Evolutionary conservation across 768 basidiomycete species (phyloP).

Genomic region (Xanthoconium stramineum): DNA sequence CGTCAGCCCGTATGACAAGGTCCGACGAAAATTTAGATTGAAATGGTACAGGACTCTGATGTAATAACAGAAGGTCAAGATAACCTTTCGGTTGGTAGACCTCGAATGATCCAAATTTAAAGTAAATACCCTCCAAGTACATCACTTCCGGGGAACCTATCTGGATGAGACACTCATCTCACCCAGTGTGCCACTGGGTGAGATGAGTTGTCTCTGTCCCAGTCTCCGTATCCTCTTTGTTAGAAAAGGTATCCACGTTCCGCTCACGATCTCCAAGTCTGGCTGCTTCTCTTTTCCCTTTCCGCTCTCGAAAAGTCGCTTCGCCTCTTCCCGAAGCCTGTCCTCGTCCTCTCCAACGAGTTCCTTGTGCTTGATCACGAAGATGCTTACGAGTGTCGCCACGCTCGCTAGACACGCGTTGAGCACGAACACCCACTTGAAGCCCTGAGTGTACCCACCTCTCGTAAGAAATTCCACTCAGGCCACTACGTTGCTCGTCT

Average conservation of each 20-base stretch:
- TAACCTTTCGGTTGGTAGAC: too few relatives aligned
- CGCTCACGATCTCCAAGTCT: background rate
- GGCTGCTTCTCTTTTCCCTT: background rate
- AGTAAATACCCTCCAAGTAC: too few relatives aligned
- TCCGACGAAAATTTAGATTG: too few relatives aligned
- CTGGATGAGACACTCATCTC: too few relatives aligned
- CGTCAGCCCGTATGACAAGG: too few relatives aligned
- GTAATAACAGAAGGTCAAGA: too few relatives aligned
- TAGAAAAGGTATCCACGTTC: background rate
- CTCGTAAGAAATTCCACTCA: conserved; percentile 7
- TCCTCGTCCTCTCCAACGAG: background rate
- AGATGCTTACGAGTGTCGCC: background rate
- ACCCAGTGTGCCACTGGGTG: too few relatives aligned
- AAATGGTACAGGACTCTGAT: too few relatives aligned
- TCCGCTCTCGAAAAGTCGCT: too few relatives aligned
- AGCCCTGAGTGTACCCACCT: conserved; percentile 18
- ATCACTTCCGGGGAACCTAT: too few relatives aligned
- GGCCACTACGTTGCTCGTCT: background rate
- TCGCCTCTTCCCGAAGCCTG: background rate
- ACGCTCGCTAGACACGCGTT: conserved; percentile 23
- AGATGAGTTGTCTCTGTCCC: too few relatives aligned
- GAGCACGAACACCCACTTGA: background rate
- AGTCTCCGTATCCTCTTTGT: background rate
- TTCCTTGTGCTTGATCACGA: conserved; percentile 2
- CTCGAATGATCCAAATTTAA: too few relatives aligned